Evolutionary conservation across 352 stramenopile species (phyloP), one percentile per base, ranked within the genome.

Genomic region (Phytophthora idaei): DNA sequence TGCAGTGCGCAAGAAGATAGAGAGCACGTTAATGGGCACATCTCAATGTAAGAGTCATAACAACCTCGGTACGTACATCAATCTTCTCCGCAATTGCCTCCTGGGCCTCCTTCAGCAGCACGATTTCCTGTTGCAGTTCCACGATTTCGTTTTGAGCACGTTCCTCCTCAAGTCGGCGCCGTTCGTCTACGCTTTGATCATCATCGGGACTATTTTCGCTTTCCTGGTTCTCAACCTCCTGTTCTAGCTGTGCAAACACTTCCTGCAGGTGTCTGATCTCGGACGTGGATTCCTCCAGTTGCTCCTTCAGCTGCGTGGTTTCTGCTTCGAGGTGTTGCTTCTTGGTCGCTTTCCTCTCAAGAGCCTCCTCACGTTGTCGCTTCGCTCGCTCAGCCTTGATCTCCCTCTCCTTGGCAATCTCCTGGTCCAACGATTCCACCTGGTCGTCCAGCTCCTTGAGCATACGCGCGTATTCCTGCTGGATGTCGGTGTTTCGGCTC

Each of bases 391-490:
- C 47, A 15, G 53, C 55, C 36, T 73, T 73, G 5, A 65, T 25
- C 2, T 73, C 52, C 34, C 44, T 70, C 46, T 83, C 78, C 14
- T 76, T 66, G 8, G 64, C 67, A 36, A 90, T 92, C 62, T 88
- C 76, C 63, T 90, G 52, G 47, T 70, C 61, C 27, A 92, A 69
- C 32, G 59, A 61, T 41, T 80, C 80, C 1, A 71, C 74, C 56
- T 90, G 81, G 54, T 92, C 84, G 15, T 93, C 85, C 36, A 91
- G 63, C 45, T 91, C 81, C 55, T 84, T 83, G 8, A 91, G 72
- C 80, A 93, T 90, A 12, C 82, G 82, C 46, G 81, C 77, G 49
- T 90, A 93, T 57, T 90, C 80, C 32, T 91, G 82, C 69, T 92
- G 85, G 25, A 93, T 83, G 59, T 89, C 82, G 4, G 69, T 85